These are phyloP conservation scores for Bipolaris zeicola DNA, from an alignment of 2,329 filamentous ascomycete genomes.

Conservation along the genomic window DNA sequence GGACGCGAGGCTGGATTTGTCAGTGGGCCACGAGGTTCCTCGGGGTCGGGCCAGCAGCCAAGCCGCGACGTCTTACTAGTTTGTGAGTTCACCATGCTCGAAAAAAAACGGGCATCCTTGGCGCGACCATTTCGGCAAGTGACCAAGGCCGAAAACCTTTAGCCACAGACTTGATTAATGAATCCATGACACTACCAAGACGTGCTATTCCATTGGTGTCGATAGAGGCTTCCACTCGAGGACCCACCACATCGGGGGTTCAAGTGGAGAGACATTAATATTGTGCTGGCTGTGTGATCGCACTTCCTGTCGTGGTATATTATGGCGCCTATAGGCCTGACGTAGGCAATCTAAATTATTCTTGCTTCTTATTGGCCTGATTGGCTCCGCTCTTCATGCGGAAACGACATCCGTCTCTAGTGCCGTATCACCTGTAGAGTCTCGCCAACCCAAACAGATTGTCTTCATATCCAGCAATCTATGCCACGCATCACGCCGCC, in stretches of 20 bases:
- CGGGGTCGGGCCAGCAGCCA: no score
- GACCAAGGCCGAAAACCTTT: no score
- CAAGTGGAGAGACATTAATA: background rate
- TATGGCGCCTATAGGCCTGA: conserved; percentile 4
- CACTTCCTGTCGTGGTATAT: background rate
- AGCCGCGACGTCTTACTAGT: no score
- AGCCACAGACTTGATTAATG: no score
- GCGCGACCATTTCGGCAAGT: no score
- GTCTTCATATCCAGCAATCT: conserved; percentile 10
- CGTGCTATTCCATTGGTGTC: no score
- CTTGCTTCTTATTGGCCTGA: background rate
- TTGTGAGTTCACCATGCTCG: no score
- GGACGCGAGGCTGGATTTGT: background rate
- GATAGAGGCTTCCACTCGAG: no score
- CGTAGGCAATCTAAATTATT: conserved; percentile 9
- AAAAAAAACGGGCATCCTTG: no score
- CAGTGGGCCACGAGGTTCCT: background rate
- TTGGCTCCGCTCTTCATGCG: conserved; percentile 4
- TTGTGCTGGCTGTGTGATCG: background rate
- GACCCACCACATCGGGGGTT: no score
- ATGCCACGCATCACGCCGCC: conserved; percentile 3
- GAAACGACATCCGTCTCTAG: conserved; percentile 10
- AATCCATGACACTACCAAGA: no score
- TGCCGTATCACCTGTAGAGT: background rate
- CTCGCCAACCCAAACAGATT: conserved; percentile 4